Percentiles rank a stretch among this genome's conserved stretches.
phyloP scores from a whole-genome alignment of 306 rosid genomes.

The Mimosa bimucronata region DNA sequence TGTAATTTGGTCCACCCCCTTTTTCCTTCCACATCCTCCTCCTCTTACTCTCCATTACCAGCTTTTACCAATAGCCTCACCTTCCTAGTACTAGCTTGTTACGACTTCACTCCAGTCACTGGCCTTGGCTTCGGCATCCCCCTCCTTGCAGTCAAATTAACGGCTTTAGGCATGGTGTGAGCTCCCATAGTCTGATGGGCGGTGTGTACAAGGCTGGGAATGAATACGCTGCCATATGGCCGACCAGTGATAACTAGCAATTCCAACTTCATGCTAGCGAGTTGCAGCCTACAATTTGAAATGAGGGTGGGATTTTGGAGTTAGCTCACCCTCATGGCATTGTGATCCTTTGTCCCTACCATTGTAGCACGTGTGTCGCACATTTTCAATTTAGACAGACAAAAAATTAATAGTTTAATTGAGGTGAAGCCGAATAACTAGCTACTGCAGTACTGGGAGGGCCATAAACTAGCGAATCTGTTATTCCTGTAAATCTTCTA shows the following conservation, averaged over 20 bases:
- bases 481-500: constrained; percentile 1
- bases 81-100: background rate
- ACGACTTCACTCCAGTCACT: background rate
- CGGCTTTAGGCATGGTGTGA: background rate
- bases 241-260: background rate
- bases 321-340: too few species aligned
- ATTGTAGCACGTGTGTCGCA: too few species aligned
- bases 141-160: background rate
- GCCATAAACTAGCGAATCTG: constrained; percentile 19
- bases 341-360: too few species aligned
- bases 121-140: background rate
- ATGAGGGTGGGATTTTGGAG: too few species aligned
- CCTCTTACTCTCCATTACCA: background rate
- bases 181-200: background rate
- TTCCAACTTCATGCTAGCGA: background rate
- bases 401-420: background rate
- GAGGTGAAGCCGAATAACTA: constrained; percentile 16
- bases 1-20: background rate
- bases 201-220: background rate
- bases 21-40: background rate
- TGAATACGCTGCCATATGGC: background rate
- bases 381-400: background rate
- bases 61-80: background rate
- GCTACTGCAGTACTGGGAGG: constrained; percentile 7
- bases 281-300: background rate